phyloP scores from a whole-genome alignment of 2,329 filamentous ascomycete genomes.

The Cladophialophora yegresii region DNA sequence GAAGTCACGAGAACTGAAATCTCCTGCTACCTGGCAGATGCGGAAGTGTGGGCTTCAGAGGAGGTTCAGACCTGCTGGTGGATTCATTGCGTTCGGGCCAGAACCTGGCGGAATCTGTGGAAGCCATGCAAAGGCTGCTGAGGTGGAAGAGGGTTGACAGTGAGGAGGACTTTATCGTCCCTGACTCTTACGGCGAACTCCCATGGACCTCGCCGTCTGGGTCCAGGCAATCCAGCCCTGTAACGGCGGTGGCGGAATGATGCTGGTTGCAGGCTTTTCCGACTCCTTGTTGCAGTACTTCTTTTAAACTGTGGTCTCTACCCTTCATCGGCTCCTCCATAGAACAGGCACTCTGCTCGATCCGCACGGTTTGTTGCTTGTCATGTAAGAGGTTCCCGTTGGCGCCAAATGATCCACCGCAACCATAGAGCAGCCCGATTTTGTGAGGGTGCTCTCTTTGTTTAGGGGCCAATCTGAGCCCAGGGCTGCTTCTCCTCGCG shows the following conservation, averaged over 20 bases:
- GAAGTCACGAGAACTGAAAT: background rate
- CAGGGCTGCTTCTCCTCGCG: background rate
- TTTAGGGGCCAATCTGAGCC: background rate
- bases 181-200: background rate
- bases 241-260: no score
- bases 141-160: background rate
- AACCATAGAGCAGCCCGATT: background rate
- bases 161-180: background rate
- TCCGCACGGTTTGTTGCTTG: no score
- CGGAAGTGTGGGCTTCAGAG: background rate
- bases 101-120: background rate
- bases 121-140: background rate
- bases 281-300: no score
- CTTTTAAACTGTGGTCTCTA: no score
- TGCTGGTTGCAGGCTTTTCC: no score
- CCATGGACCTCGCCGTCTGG: background rate
- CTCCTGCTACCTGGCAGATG: background rate
- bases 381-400: background rate
- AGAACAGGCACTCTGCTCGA: no score
- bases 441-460: background rate
- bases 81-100: background rate
- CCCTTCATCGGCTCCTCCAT: no score
- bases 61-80: background rate
- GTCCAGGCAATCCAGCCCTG: background rate
- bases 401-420: background rate